Percentiles rank a stretch among this genome's conserved stretches.
Conservation (phyloP, 163 green algal species). For the Chlorella variabilis region DNA sequence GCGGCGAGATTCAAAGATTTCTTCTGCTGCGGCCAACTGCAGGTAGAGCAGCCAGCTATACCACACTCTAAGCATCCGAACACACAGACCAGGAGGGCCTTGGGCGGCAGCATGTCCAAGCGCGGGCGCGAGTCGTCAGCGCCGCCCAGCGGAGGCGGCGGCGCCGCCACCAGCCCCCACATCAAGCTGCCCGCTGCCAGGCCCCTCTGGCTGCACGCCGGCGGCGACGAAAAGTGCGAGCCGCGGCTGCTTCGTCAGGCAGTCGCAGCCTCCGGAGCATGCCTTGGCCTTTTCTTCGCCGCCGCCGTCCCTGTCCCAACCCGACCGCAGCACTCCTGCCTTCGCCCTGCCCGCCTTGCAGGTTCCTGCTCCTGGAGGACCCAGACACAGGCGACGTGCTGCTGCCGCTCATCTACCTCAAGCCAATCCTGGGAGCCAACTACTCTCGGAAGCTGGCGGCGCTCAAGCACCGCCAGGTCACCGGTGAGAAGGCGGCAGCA, state of each 20-base stretch:
- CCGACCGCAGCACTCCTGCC: no score
- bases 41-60: background rate
- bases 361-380: conserved; percentile 70
- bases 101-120: background rate
- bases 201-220: background rate
- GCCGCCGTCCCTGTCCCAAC: no score
- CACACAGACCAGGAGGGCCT: no score
- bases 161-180: background rate
- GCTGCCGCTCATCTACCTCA: conserved; percentile 72
- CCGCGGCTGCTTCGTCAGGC: no score
- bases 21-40: no score
- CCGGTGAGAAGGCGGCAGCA: background rate
- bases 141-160: background rate
- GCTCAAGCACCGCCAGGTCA: conserved; percentile 62
- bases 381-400: conserved; percentile 70
- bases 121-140: background rate
- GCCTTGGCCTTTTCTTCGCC: no score
- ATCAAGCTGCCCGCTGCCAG: conserved; percentile 5
- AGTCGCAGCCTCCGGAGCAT: no score
- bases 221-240: background rate
- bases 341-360: background rate
- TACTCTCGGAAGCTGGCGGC: conserved; percentile 68
- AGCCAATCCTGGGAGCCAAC: conserved; percentile 63
- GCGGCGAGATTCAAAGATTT: no score
- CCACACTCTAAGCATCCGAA: no score